A percentile compares a stretch with the other conserved stretches of the same genome.
phyloP scores from a whole-genome alignment of 768 basidiomycete genomes.

The Hericium erinaceus region DNA sequence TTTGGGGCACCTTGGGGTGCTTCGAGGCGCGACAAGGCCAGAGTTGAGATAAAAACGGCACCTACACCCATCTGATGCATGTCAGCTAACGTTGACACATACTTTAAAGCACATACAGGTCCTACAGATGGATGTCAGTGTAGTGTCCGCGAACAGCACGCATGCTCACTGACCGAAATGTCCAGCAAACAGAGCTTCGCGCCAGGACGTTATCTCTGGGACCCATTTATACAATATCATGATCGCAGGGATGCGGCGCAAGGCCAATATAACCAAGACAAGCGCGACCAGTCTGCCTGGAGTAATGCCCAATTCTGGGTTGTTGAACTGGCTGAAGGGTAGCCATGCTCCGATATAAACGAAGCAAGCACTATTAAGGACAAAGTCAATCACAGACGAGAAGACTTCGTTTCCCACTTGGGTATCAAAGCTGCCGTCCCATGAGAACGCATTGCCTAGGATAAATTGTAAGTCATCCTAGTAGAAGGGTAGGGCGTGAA shows the following conservation, averaged over 20 bases:
- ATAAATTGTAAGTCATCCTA: not conserved
- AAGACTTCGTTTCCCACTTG: conserved; percentile 83
- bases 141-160: not conserved
- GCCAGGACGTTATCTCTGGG: conserved; percentile 79
- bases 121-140: conserved; percentile 26
- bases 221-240: conserved; percentile 73
- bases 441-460: conserved; percentile 78
- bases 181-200: conserved; percentile 83
- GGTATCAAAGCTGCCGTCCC: conserved; percentile 78
- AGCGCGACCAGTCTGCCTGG: conserved; percentile 68
- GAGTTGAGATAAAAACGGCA: conserved; percentile 77
- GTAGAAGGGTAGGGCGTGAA: not conserved
- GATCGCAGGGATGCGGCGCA: conserved; percentile 77
- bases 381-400: conserved; percentile 82
- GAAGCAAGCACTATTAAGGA: conserved; percentile 75
- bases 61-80: conserved; percentile 76
- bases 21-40: conserved; percentile 58
- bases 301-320: conserved; percentile 46
- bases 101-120: conserved; percentile 28
- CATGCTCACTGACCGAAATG: conserved; percentile 57
- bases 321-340: conserved; percentile 51
- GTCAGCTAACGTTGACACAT: not conserved
- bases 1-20: conserved; percentile 48
- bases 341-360: conserved; percentile 86
- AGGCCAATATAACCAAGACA: conserved; percentile 52